Base-by-base conservation (phyloP, 2,329 filamentous ascomycete species). In the Ascochyta pisi region DNA sequence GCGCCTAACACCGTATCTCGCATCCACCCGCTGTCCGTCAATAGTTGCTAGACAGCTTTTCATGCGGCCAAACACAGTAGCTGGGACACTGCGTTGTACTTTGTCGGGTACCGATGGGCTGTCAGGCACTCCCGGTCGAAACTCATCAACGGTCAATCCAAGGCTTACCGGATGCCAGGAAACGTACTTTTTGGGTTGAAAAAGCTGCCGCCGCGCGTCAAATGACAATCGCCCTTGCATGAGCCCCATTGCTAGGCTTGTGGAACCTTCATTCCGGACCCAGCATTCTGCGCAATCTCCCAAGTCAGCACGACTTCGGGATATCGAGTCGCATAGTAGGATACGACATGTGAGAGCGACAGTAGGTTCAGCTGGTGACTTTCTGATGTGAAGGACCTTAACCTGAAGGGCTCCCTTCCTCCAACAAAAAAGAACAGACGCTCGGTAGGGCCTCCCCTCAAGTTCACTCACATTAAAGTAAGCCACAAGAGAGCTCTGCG, bases 321-420 rank as follows among this genome's bases (percentile, higher is more conserved):
- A 46, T 19, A 2, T 27, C 19, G 24, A 26, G 37, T 45, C 23
- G 31, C 47, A 46, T 41, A 13, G 23, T 41, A 40, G 24, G 47
- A 43, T 48, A 51, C 53, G 24, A 44, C 53, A 56, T 51, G 26
- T 29, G 7, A 33, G n/a, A 23, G 31, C 46, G 23, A 46, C 46
- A 42, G 39, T 22, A 38, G 41, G 35, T 41, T 42, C 37, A 46
- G 33, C 16, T 24, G 22, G 41, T 6, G 19, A 37, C 27, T 50
- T 42, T 47, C 45, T 55, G 41, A 50, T 13, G 2, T 26, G 24
- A 15, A 34, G 12, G 16, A 27, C 29, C 4, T 29, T 24, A 3
- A 26, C 26, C 24, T 37, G 8, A 2, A 37, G 24, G 12, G 19
- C 42, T 24, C 9, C 26, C 26, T 22, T 16, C 22, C 16, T 13